Evolutionary conservation across 2,329 filamentous ascomycete genomes (phyloP).

Genomic region (Fusarium tuaranense): DNA sequence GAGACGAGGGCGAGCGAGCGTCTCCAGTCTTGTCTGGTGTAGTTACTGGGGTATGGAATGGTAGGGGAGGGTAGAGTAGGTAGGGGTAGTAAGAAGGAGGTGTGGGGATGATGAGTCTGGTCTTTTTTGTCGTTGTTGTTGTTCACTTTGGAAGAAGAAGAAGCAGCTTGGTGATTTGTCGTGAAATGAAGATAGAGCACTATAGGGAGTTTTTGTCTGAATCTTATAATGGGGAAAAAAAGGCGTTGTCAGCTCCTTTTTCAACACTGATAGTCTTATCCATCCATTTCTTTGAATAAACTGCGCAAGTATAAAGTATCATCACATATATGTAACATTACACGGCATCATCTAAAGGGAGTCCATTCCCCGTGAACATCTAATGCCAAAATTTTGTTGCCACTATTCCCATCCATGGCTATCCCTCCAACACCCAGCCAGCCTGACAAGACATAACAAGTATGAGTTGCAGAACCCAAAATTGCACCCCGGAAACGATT

Average conservation of each 20-base stretch:
- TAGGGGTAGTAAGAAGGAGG: constrained; percentile 26
- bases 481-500: constrained; percentile 13
- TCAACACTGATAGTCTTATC: constrained; percentile 11
- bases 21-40: constrained; percentile 32
- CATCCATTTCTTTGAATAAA: constrained; percentile 23
- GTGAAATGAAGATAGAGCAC: constrained; percentile 47
- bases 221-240: constrained; percentile 50
- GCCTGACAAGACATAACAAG: constrained; percentile 13
- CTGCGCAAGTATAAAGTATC: constrained; percentile 25
- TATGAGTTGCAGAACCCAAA: constrained; percentile 9
- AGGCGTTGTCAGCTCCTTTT: constrained; percentile 40
- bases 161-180: constrained; percentile 43
- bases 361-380: constrained; percentile 17
- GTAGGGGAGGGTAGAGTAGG: neutral
- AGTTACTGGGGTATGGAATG: constrained; percentile 5
- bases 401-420: constrained; percentile 13
- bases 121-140: constrained; percentile 3
- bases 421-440: constrained; percentile 27
- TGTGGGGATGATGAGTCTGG: constrained; percentile 42
- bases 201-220: constrained; percentile 46
- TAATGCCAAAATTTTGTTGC: constrained; percentile 22
- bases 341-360: constrained; percentile 19
- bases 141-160: constrained; percentile 2
- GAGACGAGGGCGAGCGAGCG: neutral
- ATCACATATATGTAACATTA: constrained; percentile 42